Evolutionary conservation across 768 basidiomycete species (phyloP).

Genomic region (Tricholoma matsutake): DNA sequence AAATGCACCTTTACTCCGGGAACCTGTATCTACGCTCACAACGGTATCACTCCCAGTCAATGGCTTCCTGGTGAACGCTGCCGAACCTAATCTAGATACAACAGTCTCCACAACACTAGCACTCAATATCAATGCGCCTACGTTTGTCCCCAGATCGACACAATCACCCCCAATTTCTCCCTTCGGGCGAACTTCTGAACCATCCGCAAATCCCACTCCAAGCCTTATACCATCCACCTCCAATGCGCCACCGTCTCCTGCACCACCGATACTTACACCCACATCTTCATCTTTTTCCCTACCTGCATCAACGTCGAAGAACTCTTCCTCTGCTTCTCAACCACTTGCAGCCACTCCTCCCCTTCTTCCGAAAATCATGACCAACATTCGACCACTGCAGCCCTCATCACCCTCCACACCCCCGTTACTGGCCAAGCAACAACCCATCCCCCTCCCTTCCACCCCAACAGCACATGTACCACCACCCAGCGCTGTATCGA

Average conservation of each 20-base stretch:
- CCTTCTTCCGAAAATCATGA: slow-evolving; percentile 22
- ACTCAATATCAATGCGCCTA: slow-evolving; percentile 19
- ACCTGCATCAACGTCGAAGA: slow-evolving; percentile 5
- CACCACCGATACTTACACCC: slow-evolving; percentile 12
- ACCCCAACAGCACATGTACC: slow-evolving; percentile 36
- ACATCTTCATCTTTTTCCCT: neutral
- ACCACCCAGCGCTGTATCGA: slow-evolving; percentile 30
- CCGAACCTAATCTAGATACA: neutral
- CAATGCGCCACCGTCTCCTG: slow-evolving; percentile 12
- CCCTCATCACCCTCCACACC: slow-evolving; percentile 28
- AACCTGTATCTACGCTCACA: neutral
- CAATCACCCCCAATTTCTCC: slow-evolving; percentile 5
- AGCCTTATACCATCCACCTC: slow-evolving; percentile 8
- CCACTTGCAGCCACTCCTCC: slow-evolving; percentile 17
- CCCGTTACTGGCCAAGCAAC: slow-evolving; percentile 36
- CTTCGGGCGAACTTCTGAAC: slow-evolving; percentile 2
- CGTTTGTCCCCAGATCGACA: slow-evolving; percentile 20
- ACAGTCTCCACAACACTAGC: neutral
- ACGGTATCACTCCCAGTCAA: neutral
- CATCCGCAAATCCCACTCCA: slow-evolving; percentile 15
- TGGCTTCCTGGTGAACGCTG: neutral
- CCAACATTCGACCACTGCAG: slow-evolving; percentile 11
- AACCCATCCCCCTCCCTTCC: slow-evolving; percentile 45
- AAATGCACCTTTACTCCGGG: neutral
- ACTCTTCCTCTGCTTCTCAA: slow-evolving; percentile 13